These are phyloP conservation scores for Penicillium bialowiezense DNA, from an alignment of 495 filamentous ascomycete species.

Conservation along the genomic window DNA sequence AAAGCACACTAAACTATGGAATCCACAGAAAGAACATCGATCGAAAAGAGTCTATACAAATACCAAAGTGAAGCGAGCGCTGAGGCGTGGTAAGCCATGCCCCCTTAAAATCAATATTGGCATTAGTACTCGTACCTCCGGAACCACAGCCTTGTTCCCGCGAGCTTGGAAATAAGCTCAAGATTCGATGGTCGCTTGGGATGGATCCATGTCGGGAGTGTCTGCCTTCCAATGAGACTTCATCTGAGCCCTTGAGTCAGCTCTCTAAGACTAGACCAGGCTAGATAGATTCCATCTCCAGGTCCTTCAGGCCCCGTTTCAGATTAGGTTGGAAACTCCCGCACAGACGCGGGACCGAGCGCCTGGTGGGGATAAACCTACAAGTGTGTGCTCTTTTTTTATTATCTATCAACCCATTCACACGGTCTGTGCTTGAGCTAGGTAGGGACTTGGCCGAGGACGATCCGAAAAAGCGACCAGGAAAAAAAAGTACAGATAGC, in stretches of 20 bases:
- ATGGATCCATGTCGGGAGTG: neutral
- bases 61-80: neutral
- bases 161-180: conserved; percentile 19
- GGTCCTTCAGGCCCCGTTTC: neutral
- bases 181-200: conserved; percentile 18
- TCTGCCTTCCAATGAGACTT: neutral
- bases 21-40: neutral
- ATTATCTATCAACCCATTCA: neutral
- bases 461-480: neutral
- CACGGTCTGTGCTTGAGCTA: neutral
- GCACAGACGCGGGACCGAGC: conserved; percentile 9
- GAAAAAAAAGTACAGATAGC: neutral
- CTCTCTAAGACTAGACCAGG: neutral
- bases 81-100: neutral
- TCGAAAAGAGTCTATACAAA: neutral
- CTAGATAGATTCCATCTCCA: conserved; percentile 1
- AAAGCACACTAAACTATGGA: neutral
- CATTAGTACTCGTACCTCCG: neutral
- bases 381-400: neutral
- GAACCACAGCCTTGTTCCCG: neutral
- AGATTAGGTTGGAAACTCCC: conserved; percentile 11
- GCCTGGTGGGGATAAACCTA: conserved; percentile 2
- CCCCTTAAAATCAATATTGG: neutral
- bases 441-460: neutral
- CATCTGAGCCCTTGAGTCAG: conserved; percentile 2